Evolutionary conservation across 2,329 filamentous ascomycete species (phyloP), one percentile per base, ranked within the genome.

Genomic region (Plenodomus biglobosus): DNA sequence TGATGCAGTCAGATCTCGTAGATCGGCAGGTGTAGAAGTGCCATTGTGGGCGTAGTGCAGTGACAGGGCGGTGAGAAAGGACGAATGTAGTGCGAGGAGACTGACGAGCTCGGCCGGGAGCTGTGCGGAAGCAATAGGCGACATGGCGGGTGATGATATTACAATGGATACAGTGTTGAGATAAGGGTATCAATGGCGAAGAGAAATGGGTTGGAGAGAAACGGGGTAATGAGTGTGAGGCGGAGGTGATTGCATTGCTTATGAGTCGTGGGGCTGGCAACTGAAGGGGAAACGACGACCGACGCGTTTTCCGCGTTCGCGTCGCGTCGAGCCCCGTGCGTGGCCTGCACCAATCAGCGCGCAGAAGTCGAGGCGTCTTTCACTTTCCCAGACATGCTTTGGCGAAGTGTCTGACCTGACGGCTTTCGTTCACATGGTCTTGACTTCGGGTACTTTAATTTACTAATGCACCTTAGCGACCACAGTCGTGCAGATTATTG

Each of bases 11-110:
- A 80, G 55, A 18, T 65, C 59, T 19, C 65, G 56, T 18, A 78
- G 59, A 48, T 78, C 69, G 44, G 74, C 69, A n/a, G 76, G 70
- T 15, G 73, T 66, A 5, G 74, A 68, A 11, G 72, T 73, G 39
- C 75, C 76, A 48, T 78, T 77, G 58, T 80, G 77, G 17, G 78
- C 74, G 53, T 75, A 77, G 55, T 79, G 75, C 21, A 80, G 64
- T 5, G 76, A 75, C 11, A 79, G 65, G n/a, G 77, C 74, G 15
- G 73, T 75, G 16, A 80, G 71, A 54, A 80, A 78, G 30, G 77
- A 75, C 8, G 70, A 69, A 56, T 79, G 74, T 7, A 80, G 68
- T n/a, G 64, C 59, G 40, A 73, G 68, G 36, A 78, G 68, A 41
- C 76, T 73, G 46, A 73, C 65, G 8, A 79, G 64, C 50, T 74